Evolutionary conservation across 768 basidiomycete species (phyloP).

Genomic region (Butyriboletus loyo): DNA sequence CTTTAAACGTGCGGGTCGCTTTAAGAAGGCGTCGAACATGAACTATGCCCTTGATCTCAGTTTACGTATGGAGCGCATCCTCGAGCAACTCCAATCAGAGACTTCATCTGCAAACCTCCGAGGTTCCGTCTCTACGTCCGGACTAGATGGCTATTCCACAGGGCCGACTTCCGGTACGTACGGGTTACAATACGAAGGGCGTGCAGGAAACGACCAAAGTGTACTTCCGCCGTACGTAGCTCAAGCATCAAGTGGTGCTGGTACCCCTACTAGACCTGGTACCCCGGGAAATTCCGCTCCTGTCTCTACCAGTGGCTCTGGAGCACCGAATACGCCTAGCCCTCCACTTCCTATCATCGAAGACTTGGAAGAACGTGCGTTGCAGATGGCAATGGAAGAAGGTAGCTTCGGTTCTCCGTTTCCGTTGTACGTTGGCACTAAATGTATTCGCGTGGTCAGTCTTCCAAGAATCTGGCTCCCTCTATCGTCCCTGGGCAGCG

Average conservation of each 20-base stretch:
- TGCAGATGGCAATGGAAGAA: slow-evolving; percentile 51
- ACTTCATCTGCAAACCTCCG: slow-evolving; percentile 20
- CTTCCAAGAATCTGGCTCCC: slow-evolving; percentile 53
- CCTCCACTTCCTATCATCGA: slow-evolving; percentile 25
- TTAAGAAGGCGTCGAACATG: slow-evolving; percentile 95
- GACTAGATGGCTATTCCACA: slow-evolving; percentile 19
- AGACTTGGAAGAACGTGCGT: slow-evolving; percentile 47
- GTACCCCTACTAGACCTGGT: slow-evolving; percentile 26
- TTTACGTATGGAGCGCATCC: slow-evolving; percentile 33
- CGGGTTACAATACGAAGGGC: slow-evolving; percentile 66
- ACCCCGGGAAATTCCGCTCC: slow-evolving; percentile 20
- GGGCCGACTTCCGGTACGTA: slow-evolving; percentile 42
- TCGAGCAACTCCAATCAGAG: slow-evolving; percentile 30
- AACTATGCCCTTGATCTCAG: slow-evolving; percentile 65
- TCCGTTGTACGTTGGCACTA: slow-evolving; percentile 36
- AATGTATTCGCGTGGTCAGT: slow-evolving; percentile 35
- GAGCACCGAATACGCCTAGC: slow-evolving; percentile 4
- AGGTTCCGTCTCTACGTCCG: slow-evolving; percentile 22
- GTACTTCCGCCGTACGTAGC: slow-evolving; percentile 22
- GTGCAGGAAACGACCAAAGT: slow-evolving; percentile 56
- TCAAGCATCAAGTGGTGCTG: slow-evolving; percentile 17
- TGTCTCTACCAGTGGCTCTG: slow-evolving; percentile 2
- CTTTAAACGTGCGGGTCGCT: slow-evolving; percentile 60
- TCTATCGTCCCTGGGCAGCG: slow-evolving; percentile 70
- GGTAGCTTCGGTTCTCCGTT: slow-evolving; percentile 34